phyloP scores from a whole-genome alignment of 2,329 filamentous ascomycete species.

The Dactylellina drechsleri region DNA sequence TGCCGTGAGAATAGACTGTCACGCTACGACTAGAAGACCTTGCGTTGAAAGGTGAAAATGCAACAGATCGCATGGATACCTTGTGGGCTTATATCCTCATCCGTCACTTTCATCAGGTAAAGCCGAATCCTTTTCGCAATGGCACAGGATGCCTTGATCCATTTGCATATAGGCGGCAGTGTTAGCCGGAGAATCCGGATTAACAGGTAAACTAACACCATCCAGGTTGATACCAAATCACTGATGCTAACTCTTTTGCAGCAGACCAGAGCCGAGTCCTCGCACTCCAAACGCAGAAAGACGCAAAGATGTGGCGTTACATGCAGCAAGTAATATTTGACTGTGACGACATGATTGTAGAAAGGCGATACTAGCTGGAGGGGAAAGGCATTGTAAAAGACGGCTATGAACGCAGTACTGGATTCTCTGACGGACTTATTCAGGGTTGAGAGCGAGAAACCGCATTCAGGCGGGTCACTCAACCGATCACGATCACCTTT shows the following conservation, averaged over 20 bases:
- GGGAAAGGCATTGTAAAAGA: background rate
- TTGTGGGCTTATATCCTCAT: background rate
- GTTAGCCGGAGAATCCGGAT: background rate
- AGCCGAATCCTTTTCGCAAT: constrained; percentile 10
- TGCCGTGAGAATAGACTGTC: too few species aligned
- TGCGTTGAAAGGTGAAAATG: constrained; percentile 18
- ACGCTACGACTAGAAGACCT: background rate
- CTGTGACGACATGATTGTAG: background rate
- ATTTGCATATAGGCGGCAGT: background rate
- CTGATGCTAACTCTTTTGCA: background rate
- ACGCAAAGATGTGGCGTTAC: constrained; percentile 12
- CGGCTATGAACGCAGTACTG: too few species aligned
- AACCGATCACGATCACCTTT: background rate
- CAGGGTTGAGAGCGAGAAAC: too few species aligned
- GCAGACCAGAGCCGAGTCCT: too few species aligned
- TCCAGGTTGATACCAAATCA: background rate
- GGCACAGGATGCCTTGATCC: constrained; percentile 6
- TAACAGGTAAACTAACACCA: background rate
- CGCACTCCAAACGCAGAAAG: constrained; percentile 6
- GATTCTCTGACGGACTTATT: too few species aligned
- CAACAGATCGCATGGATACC: constrained; percentile 10
- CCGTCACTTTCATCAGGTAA: background rate
- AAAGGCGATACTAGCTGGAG: background rate
- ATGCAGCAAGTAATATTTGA: background rate
- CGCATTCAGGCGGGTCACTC: background rate